Percentiles rank a stretch among this genome's conserved stretches.
Evolutionary conservation across 495 filamentous ascomycete species (phyloP).

Genomic region (Margaritispora aquatica): DNA sequence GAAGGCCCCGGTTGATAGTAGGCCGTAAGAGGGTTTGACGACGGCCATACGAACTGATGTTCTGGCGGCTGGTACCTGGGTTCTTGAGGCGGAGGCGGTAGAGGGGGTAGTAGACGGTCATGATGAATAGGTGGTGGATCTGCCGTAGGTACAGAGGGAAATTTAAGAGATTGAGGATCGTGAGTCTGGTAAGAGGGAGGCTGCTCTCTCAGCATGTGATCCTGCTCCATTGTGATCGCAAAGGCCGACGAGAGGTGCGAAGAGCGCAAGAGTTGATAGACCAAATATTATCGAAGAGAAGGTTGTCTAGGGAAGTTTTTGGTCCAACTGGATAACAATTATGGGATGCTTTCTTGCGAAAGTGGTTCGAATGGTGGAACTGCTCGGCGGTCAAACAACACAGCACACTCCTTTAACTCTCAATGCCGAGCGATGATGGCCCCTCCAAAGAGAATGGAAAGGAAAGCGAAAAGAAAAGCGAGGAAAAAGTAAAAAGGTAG

Average conservation of each 20-base stretch:
- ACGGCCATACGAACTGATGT: slow-evolving; percentile 39
- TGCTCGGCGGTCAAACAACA: slow-evolving; percentile 1
- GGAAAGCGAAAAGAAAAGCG: too few relatives aligned
- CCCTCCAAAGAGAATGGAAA: too few relatives aligned
- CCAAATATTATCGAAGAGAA: slow-evolving; percentile 1
- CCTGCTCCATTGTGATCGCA: slow-evolving; percentile 29
- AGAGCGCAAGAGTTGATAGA: neutral
- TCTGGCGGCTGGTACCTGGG: slow-evolving; percentile 12
- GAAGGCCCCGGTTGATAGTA: slow-evolving; percentile 35
- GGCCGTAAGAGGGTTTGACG: slow-evolving; percentile 45
- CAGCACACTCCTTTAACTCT: neutral
- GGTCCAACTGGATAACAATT: slow-evolving; percentile 6
- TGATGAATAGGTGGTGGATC: slow-evolving; percentile 18
- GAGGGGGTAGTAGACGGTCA: slow-evolving; percentile 23
- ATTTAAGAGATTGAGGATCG: slow-evolving; percentile 28
- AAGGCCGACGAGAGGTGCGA: slow-evolving; percentile 13
- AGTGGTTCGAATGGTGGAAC: neutral
- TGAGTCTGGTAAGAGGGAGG: slow-evolving; percentile 38
- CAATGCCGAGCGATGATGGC: neutral
- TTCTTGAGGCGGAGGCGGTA: slow-evolving; percentile 15
- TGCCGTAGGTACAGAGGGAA: slow-evolving; percentile 21
- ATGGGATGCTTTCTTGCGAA: slow-evolving; percentile 5
- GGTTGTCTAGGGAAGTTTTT: neutral
- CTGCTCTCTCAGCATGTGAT: slow-evolving; percentile 32
- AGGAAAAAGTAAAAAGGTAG: too few relatives aligned